Base-by-base conservation (phyloP, 768 basidiomycete genomes). In the Galerina marginata region DNA sequence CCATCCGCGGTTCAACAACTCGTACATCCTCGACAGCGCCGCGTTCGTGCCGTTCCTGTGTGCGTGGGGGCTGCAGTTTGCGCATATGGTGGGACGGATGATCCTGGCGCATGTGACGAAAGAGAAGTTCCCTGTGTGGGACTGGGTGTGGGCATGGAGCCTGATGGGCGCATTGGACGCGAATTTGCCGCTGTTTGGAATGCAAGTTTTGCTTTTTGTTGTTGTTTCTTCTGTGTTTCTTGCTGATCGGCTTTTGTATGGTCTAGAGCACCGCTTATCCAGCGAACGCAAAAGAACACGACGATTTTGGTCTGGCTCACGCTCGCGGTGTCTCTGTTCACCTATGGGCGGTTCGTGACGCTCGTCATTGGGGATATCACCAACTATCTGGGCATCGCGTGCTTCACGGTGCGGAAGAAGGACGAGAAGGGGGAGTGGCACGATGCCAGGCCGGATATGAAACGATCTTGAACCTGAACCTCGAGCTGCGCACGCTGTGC, bases 41-140 rank as follows among this genome's bases (percentile, higher is more conserved):
- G 81, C 89, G 25, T 89, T 99, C 70, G 76, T 98, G 10, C 94
- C 95, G 3, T 97, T 96, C 79, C 74, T 96, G 15, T 90, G 88
- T 67, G 89, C 92, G 16, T 99, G 96, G 95, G 96, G 95, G n/a
- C 73, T 92, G 54, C 91, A 92, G 73, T 93, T 93, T 65, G 90
- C 91, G 29, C 92, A 93, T 64, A 90, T 95, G 71, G 96, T 97
- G 39, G 93, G 94, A 10, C 80, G 90, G 65, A 91, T 99, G 82
- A 99, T 98, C 68, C 77, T 97, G 47, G 92, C 95, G 1, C 97
- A 99, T 73, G 87, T 97, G 29, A 95, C 96, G 53, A 87, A 86
- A 63, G 79, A 83, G 45, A 77, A 86, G 4, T 96, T 98, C 79
- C 97, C 97, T 0, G 79, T 83, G 69, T 95, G 91, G 86, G 92